Evolutionary conservation across 2,329 filamentous ascomycete species (phyloP).

Genomic region (Colletotrichum australisinense): DNA sequence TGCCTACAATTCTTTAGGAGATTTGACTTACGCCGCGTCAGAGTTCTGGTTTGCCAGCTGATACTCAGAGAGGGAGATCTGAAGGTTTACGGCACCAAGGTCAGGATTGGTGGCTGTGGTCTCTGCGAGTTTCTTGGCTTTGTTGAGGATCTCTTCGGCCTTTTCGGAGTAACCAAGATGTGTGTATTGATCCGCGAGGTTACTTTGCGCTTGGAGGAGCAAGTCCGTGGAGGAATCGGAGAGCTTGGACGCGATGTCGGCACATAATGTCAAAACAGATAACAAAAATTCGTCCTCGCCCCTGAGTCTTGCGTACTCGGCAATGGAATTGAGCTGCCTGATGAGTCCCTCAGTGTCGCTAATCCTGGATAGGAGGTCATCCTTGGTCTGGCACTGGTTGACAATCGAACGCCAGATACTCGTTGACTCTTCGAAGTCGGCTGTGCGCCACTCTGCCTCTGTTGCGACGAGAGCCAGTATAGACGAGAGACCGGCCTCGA

Average conservation of each 20-base stretch:
- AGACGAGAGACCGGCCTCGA: conserved; percentile 58
- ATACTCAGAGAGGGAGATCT: conserved; percentile 81
- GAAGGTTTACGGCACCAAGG: conserved; percentile 62
- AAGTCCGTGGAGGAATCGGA: conserved; percentile 48
- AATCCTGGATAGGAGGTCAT: conserved; percentile 56
- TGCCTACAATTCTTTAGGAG: neutral
- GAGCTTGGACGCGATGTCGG: conserved; percentile 52
- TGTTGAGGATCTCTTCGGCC: conserved; percentile 65
- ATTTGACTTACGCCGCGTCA: conserved; percentile 64
- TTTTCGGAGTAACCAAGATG: conserved; percentile 63
- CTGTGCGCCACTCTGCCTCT: conserved; percentile 43
- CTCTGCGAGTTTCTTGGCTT: conserved; percentile 62
- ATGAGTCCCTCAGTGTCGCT: conserved; percentile 63
- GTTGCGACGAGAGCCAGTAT: conserved; percentile 55
- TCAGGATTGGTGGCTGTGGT: conserved; percentile 49
- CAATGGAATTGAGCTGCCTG: conserved; percentile 61
- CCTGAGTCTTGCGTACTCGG: conserved; percentile 62
- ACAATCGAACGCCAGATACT: conserved; percentile 57
- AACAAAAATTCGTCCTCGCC: conserved; percentile 61
- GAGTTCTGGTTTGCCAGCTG: conserved; percentile 74
- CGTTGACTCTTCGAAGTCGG: conserved; percentile 51
- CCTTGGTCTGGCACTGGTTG: conserved; percentile 49
- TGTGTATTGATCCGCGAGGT: conserved; percentile 64
- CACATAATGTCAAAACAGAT: conserved; percentile 58
- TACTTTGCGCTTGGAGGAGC: conserved; percentile 58